Evolutionary conservation across 1,284 basidiomycete species (phyloP).

Genomic region (Melampsora americana): DNA sequence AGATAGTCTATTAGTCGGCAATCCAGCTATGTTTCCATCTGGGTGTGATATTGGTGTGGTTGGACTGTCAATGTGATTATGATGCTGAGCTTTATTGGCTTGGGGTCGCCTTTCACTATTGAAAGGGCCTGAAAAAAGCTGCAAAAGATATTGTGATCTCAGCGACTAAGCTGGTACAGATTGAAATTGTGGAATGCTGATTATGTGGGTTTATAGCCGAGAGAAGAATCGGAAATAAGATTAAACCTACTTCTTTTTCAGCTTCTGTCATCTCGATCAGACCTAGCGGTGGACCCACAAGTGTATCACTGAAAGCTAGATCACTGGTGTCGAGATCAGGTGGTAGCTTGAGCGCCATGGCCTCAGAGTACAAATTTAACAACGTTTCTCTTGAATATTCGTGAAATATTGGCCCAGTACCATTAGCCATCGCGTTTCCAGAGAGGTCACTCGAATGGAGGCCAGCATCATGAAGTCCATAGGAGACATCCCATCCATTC

Average conservation of each 20-base stretch:
- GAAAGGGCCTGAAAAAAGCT: slow-evolving; percentile 37
- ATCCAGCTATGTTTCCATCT: slow-evolving; percentile 1
- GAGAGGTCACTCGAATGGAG: background rate
- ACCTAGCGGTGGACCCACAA: slow-evolving; percentile 27
- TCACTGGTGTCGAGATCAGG: slow-evolving; percentile 30
- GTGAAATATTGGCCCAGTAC: background rate
- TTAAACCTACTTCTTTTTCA: slow-evolving; percentile 32
- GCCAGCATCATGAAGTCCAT: slow-evolving; percentile 1
- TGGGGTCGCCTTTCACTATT: slow-evolving; percentile 35
- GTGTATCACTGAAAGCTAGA: slow-evolving; percentile 27
- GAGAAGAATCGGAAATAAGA: background rate
- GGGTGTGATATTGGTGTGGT: slow-evolving; percentile 2
- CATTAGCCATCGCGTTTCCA: slow-evolving; percentile 6
- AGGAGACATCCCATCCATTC: background rate
- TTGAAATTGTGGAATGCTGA: no score
- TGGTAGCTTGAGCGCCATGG: slow-evolving; percentile 26
- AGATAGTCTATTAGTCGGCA: slow-evolving; percentile 22
- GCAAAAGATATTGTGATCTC: background rate
- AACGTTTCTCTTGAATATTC: slow-evolving; percentile 42
- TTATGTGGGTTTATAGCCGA: no score
- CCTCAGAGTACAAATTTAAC: slow-evolving; percentile 32
- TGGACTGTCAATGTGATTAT: slow-evolving; percentile 10
- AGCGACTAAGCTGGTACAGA: background rate
- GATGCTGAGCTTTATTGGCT: slow-evolving; percentile 27
- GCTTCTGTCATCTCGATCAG: slow-evolving; percentile 34